phyloP scores from a whole-genome alignment of 73 alveolate species.

The Effrenium voratum region DNA sequence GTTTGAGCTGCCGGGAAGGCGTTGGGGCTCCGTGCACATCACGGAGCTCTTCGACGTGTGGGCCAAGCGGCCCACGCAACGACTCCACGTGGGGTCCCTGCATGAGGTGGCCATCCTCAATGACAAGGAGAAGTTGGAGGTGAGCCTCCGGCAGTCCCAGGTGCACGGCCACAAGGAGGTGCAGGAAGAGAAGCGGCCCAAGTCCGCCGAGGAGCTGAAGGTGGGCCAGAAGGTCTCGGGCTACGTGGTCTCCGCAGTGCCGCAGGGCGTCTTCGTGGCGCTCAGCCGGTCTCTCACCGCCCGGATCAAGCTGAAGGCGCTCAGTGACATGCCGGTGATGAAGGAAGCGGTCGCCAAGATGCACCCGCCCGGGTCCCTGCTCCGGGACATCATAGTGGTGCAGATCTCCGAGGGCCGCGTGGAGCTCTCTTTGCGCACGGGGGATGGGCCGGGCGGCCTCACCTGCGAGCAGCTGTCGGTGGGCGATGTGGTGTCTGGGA shows the following conservation, averaged over 20 bases:
- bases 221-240: slow-evolving; percentile 65
- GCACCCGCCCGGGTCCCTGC: slow-evolving; percentile 43
- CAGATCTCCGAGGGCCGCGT: not conserved
- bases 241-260: slow-evolving; percentile 33
- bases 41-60: slow-evolving; percentile 66
- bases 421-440: slow-evolving; percentile 59
- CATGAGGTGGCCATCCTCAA: slow-evolving; percentile 12
- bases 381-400: slow-evolving; percentile 37
- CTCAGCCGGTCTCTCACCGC: slow-evolving; percentile 65
- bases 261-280: slow-evolving; percentile 86
- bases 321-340: slow-evolving; percentile 33
- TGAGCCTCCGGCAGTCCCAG: slow-evolving; percentile 30
- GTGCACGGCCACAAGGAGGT: slow-evolving; percentile 54
- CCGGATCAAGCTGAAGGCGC: slow-evolving; percentile 62
- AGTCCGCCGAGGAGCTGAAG: slow-evolving; percentile 9
- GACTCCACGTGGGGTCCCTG: slow-evolving; percentile 41
- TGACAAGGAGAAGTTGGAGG: not conserved
- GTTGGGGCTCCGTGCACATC: slow-evolving; percentile 62
- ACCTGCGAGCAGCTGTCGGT: slow-evolving; percentile 19
- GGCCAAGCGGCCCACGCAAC: slow-evolving; percentile 38
- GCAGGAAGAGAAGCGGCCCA: slow-evolving; percentile 18
- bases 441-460: not conserved
- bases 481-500: slow-evolving; percentile 76
- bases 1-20: slow-evolving; percentile 25
- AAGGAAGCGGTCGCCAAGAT: slow-evolving; percentile 55